A percentile compares a stretch with the other conserved stretches of the same genome.
phyloP scores from a whole-genome alignment of 768 basidiomycete genomes.

The Pulveroboletus sp. region DNA sequence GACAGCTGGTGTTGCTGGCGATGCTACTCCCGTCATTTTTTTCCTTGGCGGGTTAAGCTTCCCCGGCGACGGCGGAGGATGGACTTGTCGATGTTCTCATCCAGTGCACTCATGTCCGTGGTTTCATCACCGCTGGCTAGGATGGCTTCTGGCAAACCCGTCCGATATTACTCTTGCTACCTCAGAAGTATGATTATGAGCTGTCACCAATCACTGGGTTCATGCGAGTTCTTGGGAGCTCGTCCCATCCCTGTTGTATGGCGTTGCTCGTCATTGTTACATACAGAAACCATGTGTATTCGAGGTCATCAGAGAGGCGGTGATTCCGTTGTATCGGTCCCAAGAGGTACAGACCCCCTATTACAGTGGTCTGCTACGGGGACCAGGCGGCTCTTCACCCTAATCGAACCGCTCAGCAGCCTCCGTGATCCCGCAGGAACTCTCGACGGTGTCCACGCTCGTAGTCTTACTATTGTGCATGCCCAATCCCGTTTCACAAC shows the following conservation, averaged over 20 bases:
- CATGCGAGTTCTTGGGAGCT: not conserved
- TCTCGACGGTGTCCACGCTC: not conserved
- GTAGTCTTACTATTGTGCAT: not conserved
- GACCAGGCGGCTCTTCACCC: not conserved
- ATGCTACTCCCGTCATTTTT: constrained; percentile 5
- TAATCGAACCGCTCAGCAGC: not conserved
- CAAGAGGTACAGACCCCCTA: not conserved
- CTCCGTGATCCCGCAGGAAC: not conserved
- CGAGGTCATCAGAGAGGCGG: not conserved
- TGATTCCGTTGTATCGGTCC: constrained; percentile 4
- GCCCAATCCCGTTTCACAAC: not conserved
- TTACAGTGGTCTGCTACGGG: not conserved
- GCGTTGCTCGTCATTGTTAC: constrained; percentile 3
- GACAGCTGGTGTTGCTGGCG: not conserved
- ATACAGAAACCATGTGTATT: not conserved
- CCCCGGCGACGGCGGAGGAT: constrained; percentile 9
- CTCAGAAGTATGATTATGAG: constrained; percentile 3
- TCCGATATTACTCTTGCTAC: too few relatives aligned
- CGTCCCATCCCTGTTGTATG: not conserved
- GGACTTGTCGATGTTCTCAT: constrained; percentile 8
- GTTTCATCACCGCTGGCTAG: constrained; percentile 8
- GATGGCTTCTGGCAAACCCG: not conserved
- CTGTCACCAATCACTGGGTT: not conserved
- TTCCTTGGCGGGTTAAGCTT: constrained; percentile 18
- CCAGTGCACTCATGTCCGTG: constrained; percentile 9